A percentile compares a stretch with the other conserved stretches of the same genome.
These are phyloP conservation scores for Excoecaria cochinchinensis DNA, from an alignment of 345 rosid genomes.

Conservation along the genomic window DNA sequence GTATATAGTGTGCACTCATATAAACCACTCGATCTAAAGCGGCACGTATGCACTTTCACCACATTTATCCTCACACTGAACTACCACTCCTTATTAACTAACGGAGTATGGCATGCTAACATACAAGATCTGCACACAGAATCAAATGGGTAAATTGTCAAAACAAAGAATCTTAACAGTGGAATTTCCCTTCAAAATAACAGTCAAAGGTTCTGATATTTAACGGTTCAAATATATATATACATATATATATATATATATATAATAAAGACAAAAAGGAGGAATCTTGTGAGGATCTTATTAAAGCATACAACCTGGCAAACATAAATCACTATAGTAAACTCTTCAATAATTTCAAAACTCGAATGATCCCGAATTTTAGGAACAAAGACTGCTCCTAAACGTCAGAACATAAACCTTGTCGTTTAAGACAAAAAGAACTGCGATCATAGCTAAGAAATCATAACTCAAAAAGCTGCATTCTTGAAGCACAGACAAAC, in stretches of 20 bases:
- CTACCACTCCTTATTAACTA: too few species aligned
- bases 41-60: too few species aligned
- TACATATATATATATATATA: too few species aligned
- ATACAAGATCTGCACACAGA: background rate
- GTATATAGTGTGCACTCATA: too few species aligned
- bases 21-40: too few species aligned
- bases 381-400: background rate
- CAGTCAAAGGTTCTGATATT: background rate
- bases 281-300: background rate
- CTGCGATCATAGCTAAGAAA: constrained; percentile 13
- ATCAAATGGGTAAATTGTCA: background rate
- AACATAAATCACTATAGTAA: background rate
- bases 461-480: too few species aligned
- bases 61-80: too few species aligned
- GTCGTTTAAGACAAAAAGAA: background rate
- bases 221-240: background rate
- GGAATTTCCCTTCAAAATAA: background rate
- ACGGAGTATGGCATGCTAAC: too few species aligned
- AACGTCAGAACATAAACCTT: background rate
- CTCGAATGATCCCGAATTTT: background rate
- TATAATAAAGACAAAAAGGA: background rate
- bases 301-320: background rate
- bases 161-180: background rate
- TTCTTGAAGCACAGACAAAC: background rate
- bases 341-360: background rate